phyloP scores from a whole-genome alignment of 768 basidiomycete genomes.

The Collybiopsis confluens region DNA sequence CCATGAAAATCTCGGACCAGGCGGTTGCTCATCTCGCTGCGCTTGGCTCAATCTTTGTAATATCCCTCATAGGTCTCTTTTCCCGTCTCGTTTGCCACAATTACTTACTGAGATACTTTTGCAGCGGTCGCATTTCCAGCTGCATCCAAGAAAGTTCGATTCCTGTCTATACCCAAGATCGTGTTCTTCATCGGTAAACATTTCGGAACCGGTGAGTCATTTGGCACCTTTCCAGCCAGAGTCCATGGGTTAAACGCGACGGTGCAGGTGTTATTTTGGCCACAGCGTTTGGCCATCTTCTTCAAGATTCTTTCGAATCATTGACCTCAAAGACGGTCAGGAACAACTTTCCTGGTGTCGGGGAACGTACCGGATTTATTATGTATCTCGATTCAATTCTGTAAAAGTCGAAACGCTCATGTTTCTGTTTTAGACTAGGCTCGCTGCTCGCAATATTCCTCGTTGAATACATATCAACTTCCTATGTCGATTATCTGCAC shows the following conservation, averaged over 20 bases:
- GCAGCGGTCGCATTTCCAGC: constrained; percentile 75
- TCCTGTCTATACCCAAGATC: constrained; percentile 58
- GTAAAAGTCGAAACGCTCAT: constrained; percentile 4
- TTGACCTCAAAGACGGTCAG: constrained; percentile 45
- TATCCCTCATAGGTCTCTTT: too few species aligned
- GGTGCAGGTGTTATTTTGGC: constrained; percentile 61
- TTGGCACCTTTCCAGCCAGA: background rate
- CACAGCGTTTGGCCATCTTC: constrained; percentile 80
- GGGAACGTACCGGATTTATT: constrained; percentile 63
- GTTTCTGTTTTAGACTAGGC: constrained; percentile 45
- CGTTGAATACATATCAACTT: constrained; percentile 75
- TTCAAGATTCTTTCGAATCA: constrained; percentile 71
- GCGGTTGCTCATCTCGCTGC: too few species aligned
- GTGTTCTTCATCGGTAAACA: constrained; percentile 88
- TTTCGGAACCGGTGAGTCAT: constrained; percentile 68
- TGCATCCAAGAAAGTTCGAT: constrained; percentile 46
- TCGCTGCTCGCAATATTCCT: constrained; percentile 72
- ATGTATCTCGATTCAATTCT: constrained; percentile 45
- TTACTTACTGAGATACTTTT: too few species aligned
- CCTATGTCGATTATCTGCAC: constrained; percentile 70
- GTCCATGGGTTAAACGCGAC: background rate
- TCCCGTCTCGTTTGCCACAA: too few species aligned
- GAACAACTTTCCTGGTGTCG: constrained; percentile 41
- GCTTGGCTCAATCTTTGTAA: too few species aligned
- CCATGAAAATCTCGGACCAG: too few species aligned